These are phyloP conservation scores for Citrus sp. DNA, from an alignment of 345 rosid genomes.

Conservation along the genomic window DNA sequence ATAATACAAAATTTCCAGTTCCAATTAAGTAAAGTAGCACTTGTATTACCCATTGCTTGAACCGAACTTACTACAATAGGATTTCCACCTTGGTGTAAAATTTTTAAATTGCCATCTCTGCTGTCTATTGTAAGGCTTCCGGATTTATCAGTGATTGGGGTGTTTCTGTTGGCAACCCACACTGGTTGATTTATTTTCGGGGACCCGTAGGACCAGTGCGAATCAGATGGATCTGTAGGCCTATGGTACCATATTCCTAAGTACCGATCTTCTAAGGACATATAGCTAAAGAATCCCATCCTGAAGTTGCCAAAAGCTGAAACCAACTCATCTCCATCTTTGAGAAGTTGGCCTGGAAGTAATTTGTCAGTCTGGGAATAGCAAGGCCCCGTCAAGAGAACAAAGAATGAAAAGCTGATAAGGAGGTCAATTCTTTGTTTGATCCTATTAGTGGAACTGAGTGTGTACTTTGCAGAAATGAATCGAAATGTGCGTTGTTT, in stretches of 20 bases:
- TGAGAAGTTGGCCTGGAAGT: slow-evolving; percentile 4
- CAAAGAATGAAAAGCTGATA: not conserved
- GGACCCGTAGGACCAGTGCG: too few species aligned
- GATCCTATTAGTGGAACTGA: too few species aligned
- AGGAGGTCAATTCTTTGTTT: not conserved
- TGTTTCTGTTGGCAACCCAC: slow-evolving; percentile 23
- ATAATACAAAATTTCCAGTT: slow-evolving; percentile 39
- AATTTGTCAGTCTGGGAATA: not conserved
- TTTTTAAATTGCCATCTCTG: not conserved
- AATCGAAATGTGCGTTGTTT: too few species aligned
- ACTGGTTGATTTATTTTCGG: not conserved
- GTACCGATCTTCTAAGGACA: not conserved
- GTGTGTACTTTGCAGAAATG: too few species aligned
- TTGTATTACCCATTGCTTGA: slow-evolving; percentile 17
- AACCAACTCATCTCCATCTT: not conserved
- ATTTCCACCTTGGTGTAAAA: not conserved
- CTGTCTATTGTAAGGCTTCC: not conserved
- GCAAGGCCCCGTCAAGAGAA: not conserved
- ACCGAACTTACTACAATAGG: slow-evolving; percentile 9
- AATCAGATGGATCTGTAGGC: not conserved
- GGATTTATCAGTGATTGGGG: not conserved
- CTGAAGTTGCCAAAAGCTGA: slow-evolving; percentile 11
- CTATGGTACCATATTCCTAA: slow-evolving; percentile 11
- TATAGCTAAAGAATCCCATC: slow-evolving; percentile 13
- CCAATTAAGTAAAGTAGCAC: slow-evolving; percentile 25